Evolutionary conservation across 2,329 filamentous ascomycete species (phyloP), one percentile per base, ranked within the genome.

Genomic region (Bipolaris victoriae): DNA sequence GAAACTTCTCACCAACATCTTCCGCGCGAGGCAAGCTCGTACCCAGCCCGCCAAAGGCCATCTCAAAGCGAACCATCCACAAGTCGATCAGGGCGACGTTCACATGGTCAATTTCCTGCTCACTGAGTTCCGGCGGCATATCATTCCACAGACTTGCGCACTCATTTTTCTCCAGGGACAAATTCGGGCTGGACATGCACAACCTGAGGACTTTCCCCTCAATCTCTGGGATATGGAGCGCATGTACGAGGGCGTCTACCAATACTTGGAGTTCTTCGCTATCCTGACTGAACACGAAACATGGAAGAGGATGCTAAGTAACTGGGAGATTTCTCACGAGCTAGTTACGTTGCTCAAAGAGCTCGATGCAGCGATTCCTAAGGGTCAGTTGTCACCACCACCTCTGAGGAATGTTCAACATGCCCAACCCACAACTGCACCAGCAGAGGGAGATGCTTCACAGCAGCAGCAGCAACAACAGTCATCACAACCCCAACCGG

Each of bases 201-300:
- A 94, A 58, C 88, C 91, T 0, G 87, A 91, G 60, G 93, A 97
- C 69, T 98, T 97, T 68, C 94, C 94, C 0, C 88, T 97, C 1
- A 96, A 98, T 68, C 85, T 92, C 45, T 98, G 94, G 94, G 94
- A 98, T 69, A 96, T 98, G 90, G 94, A 98, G 74, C 87, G 94
- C 13, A 94, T 96, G 57, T 97, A 96, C 74, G 94, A 98, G 70
- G 94, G 94, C 0, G 86, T 98, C 1, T 92, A 93, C 49, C 93
- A 97, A 75, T 97, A 96, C 71, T 86, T 98, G 1, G 93, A 97
- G 67, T 96, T 98, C 73, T 90, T 97, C 52, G 92, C 90, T 15
- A 93, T 95, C 0, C 86, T 97, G 26, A 92, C 91, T 0, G 93
- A 97, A 70, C 90, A 94, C 67, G 84, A 88, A 41, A 89, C 91